A percentile compares a stretch with the other conserved stretches of the same genome.
Conservation (phyloP, 1,284 basidiomycete genomes). For the Melampsora americana region DNA sequence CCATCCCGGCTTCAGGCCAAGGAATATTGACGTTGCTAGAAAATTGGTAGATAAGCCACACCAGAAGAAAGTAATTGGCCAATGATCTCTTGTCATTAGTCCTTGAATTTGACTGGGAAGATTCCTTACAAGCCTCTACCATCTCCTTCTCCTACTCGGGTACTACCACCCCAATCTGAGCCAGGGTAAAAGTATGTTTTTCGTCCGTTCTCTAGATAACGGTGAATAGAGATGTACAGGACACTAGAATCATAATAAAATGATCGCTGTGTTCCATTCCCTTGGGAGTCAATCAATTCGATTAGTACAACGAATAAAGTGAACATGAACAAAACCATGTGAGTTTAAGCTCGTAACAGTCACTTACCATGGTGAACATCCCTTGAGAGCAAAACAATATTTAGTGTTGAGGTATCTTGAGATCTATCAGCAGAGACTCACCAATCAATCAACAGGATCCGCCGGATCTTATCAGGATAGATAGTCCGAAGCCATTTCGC, state of each 20-base stretch:
- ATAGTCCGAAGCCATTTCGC: slow-evolving; percentile 57
- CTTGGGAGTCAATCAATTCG: slow-evolving; percentile 56
- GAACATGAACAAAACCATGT: slow-evolving; percentile 40
- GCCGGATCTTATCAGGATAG: slow-evolving; percentile 60
- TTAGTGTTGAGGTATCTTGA: slow-evolving; percentile 25
- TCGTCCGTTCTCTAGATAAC: slow-evolving; percentile 68
- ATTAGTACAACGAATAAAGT: too few species aligned
- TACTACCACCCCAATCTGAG: slow-evolving; percentile 78
- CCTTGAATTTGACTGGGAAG: background rate
- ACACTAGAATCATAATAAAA: slow-evolving; percentile 88
- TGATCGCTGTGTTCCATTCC: slow-evolving; percentile 93
- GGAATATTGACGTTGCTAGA: slow-evolving; percentile 87
- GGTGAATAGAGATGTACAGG: slow-evolving; percentile 93
- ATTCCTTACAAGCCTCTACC: slow-evolving; percentile 74
- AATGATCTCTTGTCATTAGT: background rate
- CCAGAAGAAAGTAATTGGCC: background rate
- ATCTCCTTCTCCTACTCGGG: slow-evolving; percentile 75
- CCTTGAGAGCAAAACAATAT: slow-evolving; percentile 59
- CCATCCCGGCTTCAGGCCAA: slow-evolving; percentile 84
- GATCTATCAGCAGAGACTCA: slow-evolving; percentile 55
- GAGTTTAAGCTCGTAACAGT: background rate
- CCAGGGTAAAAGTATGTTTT: slow-evolving; percentile 82
- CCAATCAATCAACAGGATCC: slow-evolving; percentile 92
- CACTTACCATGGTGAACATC: slow-evolving; percentile 88
- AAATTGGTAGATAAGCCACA: background rate